phyloP scores from a whole-genome alignment of 306 rosid genomes.

The Citrullus colocynthis region DNA sequence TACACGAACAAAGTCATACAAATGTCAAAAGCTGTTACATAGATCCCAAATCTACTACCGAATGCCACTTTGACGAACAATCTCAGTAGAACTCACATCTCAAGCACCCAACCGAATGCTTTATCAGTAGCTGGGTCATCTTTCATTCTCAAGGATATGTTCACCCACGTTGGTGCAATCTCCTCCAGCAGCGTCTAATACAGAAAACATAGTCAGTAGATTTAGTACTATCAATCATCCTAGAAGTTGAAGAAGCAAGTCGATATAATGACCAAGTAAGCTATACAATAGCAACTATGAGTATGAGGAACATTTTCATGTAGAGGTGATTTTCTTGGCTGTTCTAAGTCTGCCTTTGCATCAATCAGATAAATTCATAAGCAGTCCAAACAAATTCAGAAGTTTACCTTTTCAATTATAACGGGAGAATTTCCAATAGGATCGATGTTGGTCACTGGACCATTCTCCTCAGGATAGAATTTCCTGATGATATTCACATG shows the following conservation, averaged over 20 bases:
- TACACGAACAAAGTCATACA: slow-evolving; percentile 1
- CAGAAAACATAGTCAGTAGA: slow-evolving; percentile 18
- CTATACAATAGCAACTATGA: neutral
- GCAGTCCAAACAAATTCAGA: neutral
- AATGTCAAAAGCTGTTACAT: neutral
- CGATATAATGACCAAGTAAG: neutral
- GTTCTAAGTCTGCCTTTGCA: neutral
- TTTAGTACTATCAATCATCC: neutral
- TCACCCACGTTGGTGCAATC: slow-evolving; percentile 98
- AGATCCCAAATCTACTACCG: neutral
- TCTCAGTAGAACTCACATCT: slow-evolving; percentile 52
- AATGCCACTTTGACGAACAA: neutral
- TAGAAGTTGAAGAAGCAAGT: neutral
- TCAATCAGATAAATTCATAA: neutral
- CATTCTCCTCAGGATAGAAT: slow-evolving; percentile 60
- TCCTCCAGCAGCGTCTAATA: slow-evolving; percentile 73
- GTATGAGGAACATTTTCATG: neutral
- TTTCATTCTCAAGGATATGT: slow-evolving; percentile 75
- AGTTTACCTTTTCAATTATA: slow-evolving; percentile 66
- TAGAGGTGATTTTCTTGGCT: neutral
- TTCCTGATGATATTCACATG: slow-evolving; percentile 61
- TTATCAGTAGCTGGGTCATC: slow-evolving; percentile 73
- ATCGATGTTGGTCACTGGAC: slow-evolving; percentile 72
- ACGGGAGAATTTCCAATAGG: slow-evolving; percentile 98
- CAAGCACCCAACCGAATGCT: slow-evolving; percentile 96